Base-by-base conservation (phyloP, 306 rosid species). In the Castanea sativa region DNA sequence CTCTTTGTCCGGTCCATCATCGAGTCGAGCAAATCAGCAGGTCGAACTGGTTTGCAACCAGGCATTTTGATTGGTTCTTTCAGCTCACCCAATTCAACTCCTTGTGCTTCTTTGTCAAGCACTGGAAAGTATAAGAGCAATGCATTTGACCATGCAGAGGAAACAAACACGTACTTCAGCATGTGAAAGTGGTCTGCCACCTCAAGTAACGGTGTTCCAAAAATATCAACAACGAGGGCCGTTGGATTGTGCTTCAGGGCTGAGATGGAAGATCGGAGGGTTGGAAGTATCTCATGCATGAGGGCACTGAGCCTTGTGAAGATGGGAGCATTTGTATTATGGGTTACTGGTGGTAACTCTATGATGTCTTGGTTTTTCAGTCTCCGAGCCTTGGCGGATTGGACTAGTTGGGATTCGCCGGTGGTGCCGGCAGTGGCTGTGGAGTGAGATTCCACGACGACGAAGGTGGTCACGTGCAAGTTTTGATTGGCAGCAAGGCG, bases 11-110 rank as follows among this genome's bases (percentile, higher is more conserved):
- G 81, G 20, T 38, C 43, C 43, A 76, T 20, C 65, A 92, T 69
- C 52, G 85, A 18, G 49, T 83, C 89, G 0, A 85, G 52, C 0
- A 86, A 75, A 15, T 90, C 87, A 14, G 84, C 76, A 0, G 88
- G 89, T 18, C 51, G 73, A 69, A 92, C 55, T 4, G 85, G 53
- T 4, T 15, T 70, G 57, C 74, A 70, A 70, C 74, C 74, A 1
- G 57, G 74, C 19, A 38, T 38, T 38, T 38, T 38, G 43, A 38
- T 38, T 38, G 43, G 43, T 38, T 38, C 43, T 38, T 38, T 38
- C 10, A 38, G 43, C 15, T 70, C 57, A 8, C 43, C 30, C 32
- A 38, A 38, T 38, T 38, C 43, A 38, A 38, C 43, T 38, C 43
- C 7, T 38, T 38, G 43, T 38, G 43, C 43, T 38, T 38, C 43